phyloP scores from a whole-genome alignment of 495 filamentous ascomycete genomes.

The Jackrogersella multiformis region DNA sequence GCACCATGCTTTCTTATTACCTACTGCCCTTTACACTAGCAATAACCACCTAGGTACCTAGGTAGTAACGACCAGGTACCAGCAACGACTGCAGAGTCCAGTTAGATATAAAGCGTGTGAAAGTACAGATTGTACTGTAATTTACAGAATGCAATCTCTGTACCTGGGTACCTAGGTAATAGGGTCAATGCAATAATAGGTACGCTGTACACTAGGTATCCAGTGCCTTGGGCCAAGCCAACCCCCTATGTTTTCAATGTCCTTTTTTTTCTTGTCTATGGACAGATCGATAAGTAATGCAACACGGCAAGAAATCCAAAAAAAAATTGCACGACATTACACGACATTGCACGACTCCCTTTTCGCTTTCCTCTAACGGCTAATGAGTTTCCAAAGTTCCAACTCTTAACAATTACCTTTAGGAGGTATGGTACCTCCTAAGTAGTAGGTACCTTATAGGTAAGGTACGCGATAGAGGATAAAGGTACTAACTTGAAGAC shows the following conservation, averaged over 20 bases:
- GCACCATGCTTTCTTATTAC: constrained; percentile 27
- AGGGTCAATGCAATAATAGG: constrained; percentile 27
- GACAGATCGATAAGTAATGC: too few relatives aligned
- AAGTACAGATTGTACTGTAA: too few relatives aligned
- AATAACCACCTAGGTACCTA: background rate
- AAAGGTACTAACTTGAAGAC: too few relatives aligned
- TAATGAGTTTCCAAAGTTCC: constrained; percentile 15
- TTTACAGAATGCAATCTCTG: constrained; percentile 10
- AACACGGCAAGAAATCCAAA: too few relatives aligned
- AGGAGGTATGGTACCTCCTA: too few relatives aligned
- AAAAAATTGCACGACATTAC: too few relatives aligned
- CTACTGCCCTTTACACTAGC: constrained; percentile 13
- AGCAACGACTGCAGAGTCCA: too few relatives aligned
- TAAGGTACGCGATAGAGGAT: too few relatives aligned
- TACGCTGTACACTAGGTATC: constrained; percentile 1
- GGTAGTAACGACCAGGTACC: too few relatives aligned
- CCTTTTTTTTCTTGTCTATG: background rate
- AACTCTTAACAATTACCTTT: constrained; percentile 21
- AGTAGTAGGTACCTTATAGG: too few relatives aligned
- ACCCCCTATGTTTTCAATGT: background rate
- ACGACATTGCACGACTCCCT: too few relatives aligned
- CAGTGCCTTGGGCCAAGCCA: background rate
- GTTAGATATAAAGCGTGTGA: constrained; percentile 13
- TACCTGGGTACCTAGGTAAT: background rate
- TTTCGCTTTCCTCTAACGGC: constrained; percentile 22